These are phyloP conservation scores for Eucalyptus paniculata DNA, from an alignment of 345 rosid genomes.

Conservation along the genomic window DNA sequence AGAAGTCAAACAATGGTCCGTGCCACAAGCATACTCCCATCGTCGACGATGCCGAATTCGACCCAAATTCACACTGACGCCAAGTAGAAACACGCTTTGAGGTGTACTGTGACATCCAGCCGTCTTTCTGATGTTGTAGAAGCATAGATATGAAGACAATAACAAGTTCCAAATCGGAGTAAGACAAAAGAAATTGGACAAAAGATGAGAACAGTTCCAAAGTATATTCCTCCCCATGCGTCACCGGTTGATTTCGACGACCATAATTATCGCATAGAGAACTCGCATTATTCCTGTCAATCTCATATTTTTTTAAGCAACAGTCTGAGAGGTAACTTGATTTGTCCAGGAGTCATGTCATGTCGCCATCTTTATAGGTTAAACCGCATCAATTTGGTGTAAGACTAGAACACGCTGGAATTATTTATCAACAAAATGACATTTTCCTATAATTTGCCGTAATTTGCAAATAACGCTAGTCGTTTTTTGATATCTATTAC, in stretches of 20 bases:
- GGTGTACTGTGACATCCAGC: neutral
- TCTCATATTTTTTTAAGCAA: neutral
- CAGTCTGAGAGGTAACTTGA: neutral
- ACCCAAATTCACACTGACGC: neutral
- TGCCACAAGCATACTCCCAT: neutral
- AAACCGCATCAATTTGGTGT: neutral
- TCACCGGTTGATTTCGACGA: neutral
- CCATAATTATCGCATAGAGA: neutral
- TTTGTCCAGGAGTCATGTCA: neutral
- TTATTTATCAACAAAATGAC: neutral
- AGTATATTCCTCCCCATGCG: neutral
- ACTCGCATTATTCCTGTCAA: neutral
- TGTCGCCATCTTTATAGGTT: neutral
- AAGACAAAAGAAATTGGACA: neutral
- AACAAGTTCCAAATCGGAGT: neutral
- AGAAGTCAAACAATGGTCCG: neutral
- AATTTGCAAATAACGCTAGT: neutral
- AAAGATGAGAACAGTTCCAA: neutral
- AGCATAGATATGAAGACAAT: neutral
- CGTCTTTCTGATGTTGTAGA: neutral
- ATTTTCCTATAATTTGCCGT: neutral
- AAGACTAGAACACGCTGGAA: neutral
- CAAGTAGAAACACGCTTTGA: neutral
- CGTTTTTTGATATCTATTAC: neutral
- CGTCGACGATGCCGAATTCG: too few relatives aligned